Conservation (phyloP, 1,284 basidiomycete species). For the Melampsora abietis-canadensis region DNA sequence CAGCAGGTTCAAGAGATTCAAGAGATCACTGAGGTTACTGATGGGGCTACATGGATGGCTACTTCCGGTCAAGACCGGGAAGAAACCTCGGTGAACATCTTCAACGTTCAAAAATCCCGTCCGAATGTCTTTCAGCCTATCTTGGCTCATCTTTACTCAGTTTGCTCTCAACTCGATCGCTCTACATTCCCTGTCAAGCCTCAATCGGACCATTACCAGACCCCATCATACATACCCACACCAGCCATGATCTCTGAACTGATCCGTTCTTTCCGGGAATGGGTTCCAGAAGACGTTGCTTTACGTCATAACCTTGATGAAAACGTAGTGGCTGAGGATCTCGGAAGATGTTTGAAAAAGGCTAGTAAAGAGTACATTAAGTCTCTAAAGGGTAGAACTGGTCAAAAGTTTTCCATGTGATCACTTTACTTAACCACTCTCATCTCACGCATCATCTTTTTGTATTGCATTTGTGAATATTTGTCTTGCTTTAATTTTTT, state of each 20-base stretch:
- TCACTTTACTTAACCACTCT: too few species aligned
- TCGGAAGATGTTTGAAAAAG: slow-evolving; percentile 33
- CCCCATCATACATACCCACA: slow-evolving; percentile 1
- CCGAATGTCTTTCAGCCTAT: slow-evolving; percentile 17
- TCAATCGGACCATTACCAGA: neutral
- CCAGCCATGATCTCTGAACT: slow-evolving; percentile 9
- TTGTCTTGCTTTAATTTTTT: neutral
- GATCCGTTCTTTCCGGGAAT: slow-evolving; percentile 24
- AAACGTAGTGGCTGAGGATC: slow-evolving; percentile 23
- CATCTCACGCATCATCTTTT: neutral
- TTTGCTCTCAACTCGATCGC: slow-evolving; percentile 21
- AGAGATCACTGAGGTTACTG: neutral
- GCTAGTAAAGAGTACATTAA: slow-evolving; percentile 33
- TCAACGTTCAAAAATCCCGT: slow-evolving; percentile 11
- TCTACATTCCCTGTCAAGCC: slow-evolving; percentile 20
- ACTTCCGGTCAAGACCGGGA: too few species aligned
- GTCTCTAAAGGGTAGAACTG: slow-evolving; percentile 8
- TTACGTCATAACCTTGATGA: slow-evolving; percentile 27
- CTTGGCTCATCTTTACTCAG: slow-evolving; percentile 22
- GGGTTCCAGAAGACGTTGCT: slow-evolving; percentile 9
- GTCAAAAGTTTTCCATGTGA: too few species aligned
- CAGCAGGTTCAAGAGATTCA: neutral
- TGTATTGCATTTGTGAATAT: neutral
- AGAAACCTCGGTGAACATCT: neutral
- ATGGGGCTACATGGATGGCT: too few species aligned